Percentiles rank a stretch among this genome's conserved stretches.
Evolutionary conservation across 208 protist genomes (phyloP).

Genomic region (Leishmania tarentolae): DNA sequence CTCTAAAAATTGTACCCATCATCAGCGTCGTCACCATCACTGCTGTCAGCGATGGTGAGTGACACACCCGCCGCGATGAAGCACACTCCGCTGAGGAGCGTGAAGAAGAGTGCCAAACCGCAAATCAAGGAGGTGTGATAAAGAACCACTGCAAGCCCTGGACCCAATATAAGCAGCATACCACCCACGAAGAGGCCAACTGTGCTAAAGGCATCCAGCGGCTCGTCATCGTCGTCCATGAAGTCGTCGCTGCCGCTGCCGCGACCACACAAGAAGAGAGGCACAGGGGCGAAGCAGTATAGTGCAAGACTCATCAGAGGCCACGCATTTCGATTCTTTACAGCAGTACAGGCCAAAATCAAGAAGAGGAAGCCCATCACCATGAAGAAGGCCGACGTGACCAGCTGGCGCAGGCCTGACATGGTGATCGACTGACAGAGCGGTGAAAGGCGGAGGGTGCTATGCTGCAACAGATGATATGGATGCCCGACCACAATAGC

Average conservation of each 20-base stretch:
- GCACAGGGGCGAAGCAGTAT: slow-evolving; percentile 55
- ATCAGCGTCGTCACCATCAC: slow-evolving; percentile 22
- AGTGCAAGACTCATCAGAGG: slow-evolving; percentile 60
- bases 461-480: neutral
- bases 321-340: slow-evolving; percentile 44
- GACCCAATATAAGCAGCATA: slow-evolving; percentile 53
- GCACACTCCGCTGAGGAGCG: slow-evolving; percentile 41
- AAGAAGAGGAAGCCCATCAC: slow-evolving; percentile 59
- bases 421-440: slow-evolving; percentile 17
- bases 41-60: neutral
- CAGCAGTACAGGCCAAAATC: slow-evolving; percentile 63
- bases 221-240: slow-evolving; percentile 27
- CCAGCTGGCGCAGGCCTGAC: slow-evolving; percentile 47
- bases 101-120: slow-evolving; percentile 44
- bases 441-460: neutral
- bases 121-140: slow-evolving; percentile 62
- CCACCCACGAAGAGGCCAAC: slow-evolving; percentile 72
- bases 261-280: slow-evolving; percentile 62
- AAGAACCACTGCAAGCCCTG: slow-evolving; percentile 56
- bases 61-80: slow-evolving; percentile 19
- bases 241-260: slow-evolving; percentile 18
- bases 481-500: neutral
- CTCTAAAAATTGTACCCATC: slow-evolving; percentile 51
- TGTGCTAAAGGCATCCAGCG: slow-evolving; percentile 38
- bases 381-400: slow-evolving; percentile 55